Base-by-base conservation (phyloP, 2,329 filamentous ascomycete species). In the Trichophyton schoenleinii region DNA sequence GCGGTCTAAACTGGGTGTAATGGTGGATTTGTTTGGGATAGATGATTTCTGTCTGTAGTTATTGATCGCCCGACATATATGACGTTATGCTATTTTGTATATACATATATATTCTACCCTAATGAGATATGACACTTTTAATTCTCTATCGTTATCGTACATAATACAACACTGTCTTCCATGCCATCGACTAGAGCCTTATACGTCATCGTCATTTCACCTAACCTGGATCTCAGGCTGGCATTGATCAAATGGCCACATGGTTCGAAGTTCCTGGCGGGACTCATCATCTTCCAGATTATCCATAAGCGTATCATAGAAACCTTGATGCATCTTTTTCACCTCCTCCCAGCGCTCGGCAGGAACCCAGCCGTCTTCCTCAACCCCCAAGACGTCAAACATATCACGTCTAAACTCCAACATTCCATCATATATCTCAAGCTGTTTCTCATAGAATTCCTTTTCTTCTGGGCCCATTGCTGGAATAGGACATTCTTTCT, bases 191-290 rank as follows among this genome's bases (percentile, higher is more conserved):
- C n/a, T 38, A 38, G 2, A 11, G 9, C 3, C 34, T 9, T 38
- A 38, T 13, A 13, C 11, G 11, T 38, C 11, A 13, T 3, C 11
- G 34, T 38, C 11, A 13, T 13, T 15, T 15, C 15, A 7, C 11
- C 15, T 20, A 7, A 48, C 20, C 11, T 13, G 20, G 13, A 1
- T 25, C 15, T 57, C 13, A 34, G 18, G 52, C 44, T 55, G 58
- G 31, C 52, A 58, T 46, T 61, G 55, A 66, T 60, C 66, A 65
- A 62, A 68, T 42, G 64, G 66, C 64, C 31, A 65, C 66, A 49
- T 68, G 59, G 31, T 66, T 63, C n/a, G 64, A 41, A 64, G 4
- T 31, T 64, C 64, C 42, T 62, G 44, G 31, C 63, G 64, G 11
- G 63, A 61, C 58, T 63, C 62, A 46, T 64, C 63, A 59, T 49